Evolutionary conservation across 2,329 filamentous ascomycete species (phyloP).

Genomic region (Cladophialophora carrionii): DNA sequence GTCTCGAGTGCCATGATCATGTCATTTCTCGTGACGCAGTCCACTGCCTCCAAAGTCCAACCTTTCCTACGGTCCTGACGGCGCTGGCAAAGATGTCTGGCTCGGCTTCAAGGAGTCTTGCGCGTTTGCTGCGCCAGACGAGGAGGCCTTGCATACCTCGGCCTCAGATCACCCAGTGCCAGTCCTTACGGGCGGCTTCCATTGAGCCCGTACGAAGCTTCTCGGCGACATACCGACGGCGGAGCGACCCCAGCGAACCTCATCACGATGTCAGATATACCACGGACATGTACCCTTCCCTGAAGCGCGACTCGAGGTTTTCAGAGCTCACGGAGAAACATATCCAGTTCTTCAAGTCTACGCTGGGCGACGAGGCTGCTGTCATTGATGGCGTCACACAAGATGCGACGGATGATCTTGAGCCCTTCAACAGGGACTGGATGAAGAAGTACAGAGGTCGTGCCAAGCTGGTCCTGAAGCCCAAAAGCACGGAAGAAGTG

Average conservation of each 20-base stretch:
- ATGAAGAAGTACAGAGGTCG: conserved; percentile 98
- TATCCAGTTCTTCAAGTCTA: conserved; percentile 76
- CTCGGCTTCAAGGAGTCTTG: conserved; percentile 24
- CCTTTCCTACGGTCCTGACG: not conserved
- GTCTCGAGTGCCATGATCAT: not conserved
- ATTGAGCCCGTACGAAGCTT: conserved; percentile 29
- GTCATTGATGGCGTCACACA: conserved; percentile 80
- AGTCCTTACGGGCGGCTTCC: conserved; percentile 10
- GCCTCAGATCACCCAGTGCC: conserved; percentile 16
- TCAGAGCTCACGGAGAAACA: conserved; percentile 71
- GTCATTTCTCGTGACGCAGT: not conserved
- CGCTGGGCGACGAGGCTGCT: conserved; percentile 78
- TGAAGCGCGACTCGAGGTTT: conserved; percentile 80
- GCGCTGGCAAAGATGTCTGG: conserved; percentile 20
- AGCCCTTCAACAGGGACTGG: conserved; percentile 95
- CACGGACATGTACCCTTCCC: conserved; percentile 74
- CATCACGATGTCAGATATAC: conserved; percentile 67
- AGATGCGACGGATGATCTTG: conserved; percentile 77
- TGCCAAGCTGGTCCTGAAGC: conserved; percentile 82
- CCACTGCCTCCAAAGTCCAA: not conserved
- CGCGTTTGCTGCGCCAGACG: conserved; percentile 24
- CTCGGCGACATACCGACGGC: conserved; percentile 23
- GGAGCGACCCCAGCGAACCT: conserved; percentile 31
- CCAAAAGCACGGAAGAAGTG: conserved; percentile 80
- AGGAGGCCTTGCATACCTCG: conserved; percentile 25